Percentiles rank a stretch among this genome's conserved stretches.
These are phyloP conservation scores for Candida golubevii DNA, from an alignment of 805 yeast species.

Conservation along the genomic window DNA sequence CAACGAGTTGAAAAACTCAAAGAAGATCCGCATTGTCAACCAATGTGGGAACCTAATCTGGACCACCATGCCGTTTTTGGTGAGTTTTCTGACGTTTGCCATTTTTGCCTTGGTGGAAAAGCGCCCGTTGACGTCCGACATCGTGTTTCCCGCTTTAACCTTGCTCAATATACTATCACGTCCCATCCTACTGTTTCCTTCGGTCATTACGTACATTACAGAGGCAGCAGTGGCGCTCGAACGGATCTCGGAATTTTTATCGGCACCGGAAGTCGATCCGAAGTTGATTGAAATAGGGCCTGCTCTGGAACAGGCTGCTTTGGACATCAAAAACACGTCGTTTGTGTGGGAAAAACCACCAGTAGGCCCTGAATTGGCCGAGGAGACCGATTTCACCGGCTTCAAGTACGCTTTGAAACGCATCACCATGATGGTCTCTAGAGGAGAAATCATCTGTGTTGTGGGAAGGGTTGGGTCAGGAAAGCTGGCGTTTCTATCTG, in stretches of 20 bases:
- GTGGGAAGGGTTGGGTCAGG: conserved; percentile 18
- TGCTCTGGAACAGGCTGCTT: neutral
- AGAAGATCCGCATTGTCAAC: conserved; percentile 22
- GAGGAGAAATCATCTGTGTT: conserved; percentile 15
- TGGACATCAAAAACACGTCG: conserved; percentile 9
- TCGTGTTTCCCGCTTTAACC: conserved; percentile 65
- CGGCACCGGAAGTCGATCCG: conserved; percentile 17
- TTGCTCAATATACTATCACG: conserved; percentile 54
- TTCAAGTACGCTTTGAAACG: conserved; percentile 25
- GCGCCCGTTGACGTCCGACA: conserved; percentile 57
- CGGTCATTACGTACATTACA: conserved; percentile 49
- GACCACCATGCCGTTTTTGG: conserved; percentile 62
- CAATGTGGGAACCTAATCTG: conserved; percentile 52
- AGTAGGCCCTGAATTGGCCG: neutral
- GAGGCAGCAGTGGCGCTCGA: conserved; percentile 57
- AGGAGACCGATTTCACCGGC: conserved; percentile 9
- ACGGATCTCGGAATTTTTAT: conserved; percentile 48
- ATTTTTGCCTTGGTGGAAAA: conserved; percentile 43
- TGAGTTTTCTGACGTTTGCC: conserved; percentile 58
- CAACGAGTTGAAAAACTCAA: conserved; percentile 18
- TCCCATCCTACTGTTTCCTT: conserved; percentile 59
- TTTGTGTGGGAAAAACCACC: conserved; percentile 14
- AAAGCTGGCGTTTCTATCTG: conserved; percentile 13
- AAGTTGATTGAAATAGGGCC: conserved; percentile 5
- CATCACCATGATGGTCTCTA: conserved; percentile 6